These are phyloP conservation scores for Aspergillus terreus DNA, from an alignment of 2,329 filamentous ascomycete genomes.

Conservation along the genomic window DNA sequence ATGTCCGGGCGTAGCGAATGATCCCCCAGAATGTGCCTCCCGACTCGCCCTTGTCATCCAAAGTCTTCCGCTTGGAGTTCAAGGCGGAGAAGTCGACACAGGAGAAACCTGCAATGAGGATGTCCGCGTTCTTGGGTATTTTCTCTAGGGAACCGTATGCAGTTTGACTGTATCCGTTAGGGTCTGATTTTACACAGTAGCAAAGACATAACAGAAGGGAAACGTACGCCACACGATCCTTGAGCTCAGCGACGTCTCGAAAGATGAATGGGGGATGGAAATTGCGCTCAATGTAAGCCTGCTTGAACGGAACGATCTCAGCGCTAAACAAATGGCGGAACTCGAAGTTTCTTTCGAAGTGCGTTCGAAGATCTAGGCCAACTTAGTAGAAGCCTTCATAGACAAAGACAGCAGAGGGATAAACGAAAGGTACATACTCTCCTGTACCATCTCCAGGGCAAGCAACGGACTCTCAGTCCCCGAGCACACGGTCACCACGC, in stretches of 20 bases:
- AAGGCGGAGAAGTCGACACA: slow-evolving; percentile 71
- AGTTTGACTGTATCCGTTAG: slow-evolving; percentile 50
- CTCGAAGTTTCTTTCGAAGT: slow-evolving; percentile 35
- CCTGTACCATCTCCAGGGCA: slow-evolving; percentile 56
- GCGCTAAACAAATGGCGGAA: slow-evolving; percentile 59
- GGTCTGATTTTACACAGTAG: neutral
- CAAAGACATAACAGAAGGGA: neutral
- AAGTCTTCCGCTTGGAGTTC: slow-evolving; percentile 54
- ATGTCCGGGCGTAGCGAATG: slow-evolving; percentile 52
- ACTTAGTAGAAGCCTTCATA: neutral
- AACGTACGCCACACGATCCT: slow-evolving; percentile 47
- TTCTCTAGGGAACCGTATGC: slow-evolving; percentile 59
- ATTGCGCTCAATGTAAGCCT: slow-evolving; percentile 62
- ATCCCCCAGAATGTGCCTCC: slow-evolving; percentile 62
- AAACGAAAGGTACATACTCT: slow-evolving; percentile 31
- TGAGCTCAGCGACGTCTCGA: slow-evolving; percentile 57
- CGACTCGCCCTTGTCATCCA: slow-evolving; percentile 60
- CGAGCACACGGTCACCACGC: slow-evolving; percentile 71
- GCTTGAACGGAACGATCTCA: slow-evolving; percentile 62
- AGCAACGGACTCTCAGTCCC: slow-evolving; percentile 73
- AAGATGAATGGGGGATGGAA: slow-evolving; percentile 53
- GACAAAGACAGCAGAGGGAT: neutral
- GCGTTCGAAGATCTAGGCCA: slow-evolving; percentile 29
- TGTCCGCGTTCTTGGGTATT: slow-evolving; percentile 58
- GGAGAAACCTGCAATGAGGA: slow-evolving; percentile 69